Conservation (phyloP, 208 protist genomes). For the Trypanosoma lewisi region DNA sequence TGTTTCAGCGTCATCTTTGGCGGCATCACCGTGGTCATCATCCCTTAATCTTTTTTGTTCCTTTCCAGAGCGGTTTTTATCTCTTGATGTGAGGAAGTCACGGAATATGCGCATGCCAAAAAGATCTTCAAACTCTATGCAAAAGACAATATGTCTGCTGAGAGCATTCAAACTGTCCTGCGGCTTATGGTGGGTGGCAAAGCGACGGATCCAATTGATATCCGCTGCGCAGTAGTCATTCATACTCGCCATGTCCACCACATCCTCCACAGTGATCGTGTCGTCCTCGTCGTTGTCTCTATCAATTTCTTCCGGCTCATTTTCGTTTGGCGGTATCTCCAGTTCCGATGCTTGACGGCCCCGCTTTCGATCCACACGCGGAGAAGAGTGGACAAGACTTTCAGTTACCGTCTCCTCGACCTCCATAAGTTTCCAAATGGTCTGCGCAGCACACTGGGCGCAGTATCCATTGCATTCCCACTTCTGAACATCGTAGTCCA, state of each 20-base stretch:
- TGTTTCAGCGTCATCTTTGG: not conserved
- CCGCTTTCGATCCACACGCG: conserved; percentile 1
- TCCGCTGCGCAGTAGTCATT: conserved; percentile 75
- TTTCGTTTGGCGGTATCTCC: not conserved
- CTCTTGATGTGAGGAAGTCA: conserved; percentile 3
- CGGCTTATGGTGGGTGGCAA: conserved; percentile 33
- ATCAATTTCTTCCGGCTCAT: conserved; percentile 28
- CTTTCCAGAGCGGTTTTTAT: not conserved
- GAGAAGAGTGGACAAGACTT: not conserved
- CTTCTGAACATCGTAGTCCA: conserved; percentile 45
- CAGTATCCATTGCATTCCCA: conserved; percentile 82
- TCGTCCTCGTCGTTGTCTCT: conserved; percentile 50
- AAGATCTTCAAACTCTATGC: conserved; percentile 71
- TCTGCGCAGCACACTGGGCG: conserved; percentile 51
- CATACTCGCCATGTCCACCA: conserved; percentile 71
- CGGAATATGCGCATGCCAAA: conserved; percentile 52
- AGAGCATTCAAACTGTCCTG: conserved; percentile 15
- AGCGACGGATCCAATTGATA: conserved; percentile 68
- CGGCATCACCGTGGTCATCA: not conserved
- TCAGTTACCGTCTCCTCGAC: conserved; percentile 4
- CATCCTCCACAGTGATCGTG: conserved; percentile 60
- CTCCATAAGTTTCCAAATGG: conserved; percentile 71
- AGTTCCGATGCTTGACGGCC: not conserved
- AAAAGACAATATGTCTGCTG: conserved; percentile 56
- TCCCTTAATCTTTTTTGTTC: conserved; percentile 1